Evolutionary conservation across 768 basidiomycete genomes (phyloP).

Genomic region (Macrolepiota fuliginosa): DNA sequence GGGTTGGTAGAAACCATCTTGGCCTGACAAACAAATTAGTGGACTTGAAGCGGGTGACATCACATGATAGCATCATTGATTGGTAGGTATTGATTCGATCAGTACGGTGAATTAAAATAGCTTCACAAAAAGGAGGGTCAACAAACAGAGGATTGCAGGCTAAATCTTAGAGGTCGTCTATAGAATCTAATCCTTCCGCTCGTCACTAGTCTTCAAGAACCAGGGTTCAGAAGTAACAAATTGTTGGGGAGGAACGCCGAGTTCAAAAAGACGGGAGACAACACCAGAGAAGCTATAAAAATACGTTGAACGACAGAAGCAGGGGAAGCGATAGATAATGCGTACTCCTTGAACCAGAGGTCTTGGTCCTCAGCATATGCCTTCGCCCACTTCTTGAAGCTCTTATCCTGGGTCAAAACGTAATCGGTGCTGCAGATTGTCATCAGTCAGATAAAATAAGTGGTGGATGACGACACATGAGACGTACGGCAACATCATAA

Average conservation of each 20-base stretch:
- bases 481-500: conserved; percentile 96
- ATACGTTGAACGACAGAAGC: conserved; percentile 1
- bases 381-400: conserved; percentile 86
- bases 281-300: conserved; percentile 73
- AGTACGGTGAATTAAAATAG: no score
- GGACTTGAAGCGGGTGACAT: no score
- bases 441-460: not conserved
- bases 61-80: no score
- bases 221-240: conserved; percentile 73
- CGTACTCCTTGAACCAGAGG: conserved; percentile 93
- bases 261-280: conserved; percentile 81
- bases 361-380: conserved; percentile 84
- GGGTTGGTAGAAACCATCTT: no score
- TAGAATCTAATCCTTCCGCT: conserved; percentile 29
- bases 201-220: conserved; percentile 59
- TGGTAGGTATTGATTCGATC: no score
- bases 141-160: not conserved
- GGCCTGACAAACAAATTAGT: no score
- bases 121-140: not conserved
- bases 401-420: conserved; percentile 85
- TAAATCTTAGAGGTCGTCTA: not conserved
- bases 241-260: conserved; percentile 86
- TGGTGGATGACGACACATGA: not conserved
- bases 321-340: conserved; percentile 13
- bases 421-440: conserved; percentile 71